Percentiles rank a stretch among this genome's conserved stretches.
phyloP scores from a whole-genome alignment of 2,329 filamentous ascomycete genomes.

The Cyanodermella asteris region DNA sequence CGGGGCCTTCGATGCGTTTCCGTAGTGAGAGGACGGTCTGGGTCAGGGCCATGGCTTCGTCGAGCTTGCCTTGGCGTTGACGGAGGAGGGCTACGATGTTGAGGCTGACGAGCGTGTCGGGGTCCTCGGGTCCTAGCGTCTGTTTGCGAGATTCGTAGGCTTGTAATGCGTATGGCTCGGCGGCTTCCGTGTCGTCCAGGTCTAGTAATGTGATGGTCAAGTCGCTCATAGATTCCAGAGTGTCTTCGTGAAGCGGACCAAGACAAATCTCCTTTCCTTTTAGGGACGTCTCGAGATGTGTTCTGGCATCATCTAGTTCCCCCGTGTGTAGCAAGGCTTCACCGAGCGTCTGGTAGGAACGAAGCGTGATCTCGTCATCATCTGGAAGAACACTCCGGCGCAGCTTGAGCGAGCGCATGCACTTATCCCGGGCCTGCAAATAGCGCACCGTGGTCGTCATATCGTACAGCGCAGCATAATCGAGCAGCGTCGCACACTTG shows the following conservation, averaged over 20 bases:
- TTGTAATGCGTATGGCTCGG: not conserved
- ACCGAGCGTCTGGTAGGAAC: too few species aligned
- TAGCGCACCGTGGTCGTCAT: too few species aligned
- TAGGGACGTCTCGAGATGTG: not conserved
- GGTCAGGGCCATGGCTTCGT: slow-evolving; percentile 1
- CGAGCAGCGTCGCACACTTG: slow-evolving; percentile 3
- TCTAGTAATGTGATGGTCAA: not conserved
- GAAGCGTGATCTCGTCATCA: too few species aligned
- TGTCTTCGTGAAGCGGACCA: slow-evolving; percentile 3
- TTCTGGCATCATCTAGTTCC: slow-evolving; percentile 2
- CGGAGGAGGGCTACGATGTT: slow-evolving; percentile 2
- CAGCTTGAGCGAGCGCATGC: too few species aligned
- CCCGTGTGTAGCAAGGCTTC: too few species aligned
- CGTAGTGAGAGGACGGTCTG: not conserved
- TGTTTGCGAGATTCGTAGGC: not conserved
- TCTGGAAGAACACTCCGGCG: too few species aligned
- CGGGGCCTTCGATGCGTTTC: slow-evolving; percentile 2
- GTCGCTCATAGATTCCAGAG: slow-evolving; percentile 1
- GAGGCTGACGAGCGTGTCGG: slow-evolving; percentile 2
- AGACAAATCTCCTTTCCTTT: slow-evolving; percentile 3
- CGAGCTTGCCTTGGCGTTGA: not conserved
- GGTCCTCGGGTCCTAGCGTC: slow-evolving; percentile 3
- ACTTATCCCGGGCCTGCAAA: too few species aligned
- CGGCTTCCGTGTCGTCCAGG: slow-evolving; percentile 1
- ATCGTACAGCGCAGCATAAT: slow-evolving; percentile 2